Evolutionary conservation across 768 basidiomycete genomes (phyloP), one percentile per base, ranked within the genome.

Genomic region (Russula compacta): DNA sequence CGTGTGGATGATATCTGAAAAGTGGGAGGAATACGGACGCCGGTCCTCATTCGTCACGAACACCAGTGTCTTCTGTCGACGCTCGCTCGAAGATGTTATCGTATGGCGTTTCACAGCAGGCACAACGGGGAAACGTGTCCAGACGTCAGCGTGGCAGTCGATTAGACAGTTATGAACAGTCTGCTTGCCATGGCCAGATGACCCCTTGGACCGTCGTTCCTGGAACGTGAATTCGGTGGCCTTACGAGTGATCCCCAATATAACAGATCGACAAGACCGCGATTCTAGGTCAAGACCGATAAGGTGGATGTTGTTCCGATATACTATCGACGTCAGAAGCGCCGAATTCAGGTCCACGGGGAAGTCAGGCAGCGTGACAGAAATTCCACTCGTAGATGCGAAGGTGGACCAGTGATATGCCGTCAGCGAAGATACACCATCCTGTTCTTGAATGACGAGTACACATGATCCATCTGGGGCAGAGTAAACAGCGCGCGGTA

Each of bases 331-430:
- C 0, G 82, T 83, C 11, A 81, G 17, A 52, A 69, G 48, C 9
- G 72, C 66, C 4, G 65, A 64, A 2, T 70, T 66, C 5, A 64
- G 55, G 9, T 56, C 55, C 24, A 61, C 36, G 6, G 66, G 60
- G 11, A 72, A 63, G 0, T 66, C 63, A 0, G 70, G 72, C 9
- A 80, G 57, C 11, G 72, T 62, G 1, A 82, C 65, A 0, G 48
- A 19, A 21, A 77, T 78, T 15, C 82, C 83, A 10, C 72, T 66
- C 0, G 75, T 72, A 0, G 79, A 78, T 2, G 83, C 83, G 59
- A 85, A 83, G 0, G 81, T 81, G 4, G 70, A 72, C 80, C 79
- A 83, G 64, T 84, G 85, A 61, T 79, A 83, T 0, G 78, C 77
- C 2, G 69, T 74, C 2, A 80, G 39, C 46, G 54, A 46, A 9